Evolutionary conservation across 768 basidiomycete species (phyloP).

Genomic region (Chalciporus piperatus): DNA sequence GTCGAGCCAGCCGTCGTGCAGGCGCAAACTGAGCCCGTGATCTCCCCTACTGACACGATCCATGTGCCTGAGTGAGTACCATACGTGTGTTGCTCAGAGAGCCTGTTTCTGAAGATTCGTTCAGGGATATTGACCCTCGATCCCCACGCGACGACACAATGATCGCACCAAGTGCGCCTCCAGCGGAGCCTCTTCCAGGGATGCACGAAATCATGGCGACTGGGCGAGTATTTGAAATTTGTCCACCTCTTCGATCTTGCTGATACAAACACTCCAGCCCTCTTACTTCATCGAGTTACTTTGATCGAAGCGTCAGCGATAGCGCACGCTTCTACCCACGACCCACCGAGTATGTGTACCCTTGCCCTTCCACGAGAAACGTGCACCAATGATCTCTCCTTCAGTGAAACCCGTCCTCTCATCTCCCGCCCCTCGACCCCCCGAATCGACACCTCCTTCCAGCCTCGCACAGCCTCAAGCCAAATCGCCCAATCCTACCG

Average conservation of each 20-base stretch:
- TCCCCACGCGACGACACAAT: slow-evolving; percentile 32
- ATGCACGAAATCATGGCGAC: slow-evolving; percentile 34
- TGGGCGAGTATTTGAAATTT: slow-evolving; percentile 11
- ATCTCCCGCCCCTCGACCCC: slow-evolving; percentile 38
- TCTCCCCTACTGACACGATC: slow-evolving; percentile 29
- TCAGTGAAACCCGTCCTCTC: slow-evolving; percentile 55
- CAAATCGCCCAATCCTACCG: slow-evolving; percentile 26
- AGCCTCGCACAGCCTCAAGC: slow-evolving; percentile 16
- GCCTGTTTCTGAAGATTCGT: neutral
- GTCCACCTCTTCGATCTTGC: neutral
- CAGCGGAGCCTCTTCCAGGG: slow-evolving; percentile 28
- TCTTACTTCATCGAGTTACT: slow-evolving; percentile 12
- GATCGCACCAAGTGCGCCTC: slow-evolving; percentile 23
- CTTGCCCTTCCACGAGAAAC: neutral
- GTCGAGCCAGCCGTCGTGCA: slow-evolving; percentile 6
- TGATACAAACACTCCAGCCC: slow-evolving; percentile 11
- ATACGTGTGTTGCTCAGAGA: neutral
- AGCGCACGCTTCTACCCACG: slow-evolving; percentile 10
- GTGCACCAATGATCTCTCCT: neutral
- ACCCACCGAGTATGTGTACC: slow-evolving; percentile 25
- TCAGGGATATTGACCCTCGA: slow-evolving; percentile 26
- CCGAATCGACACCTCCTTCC: slow-evolving; percentile 24
- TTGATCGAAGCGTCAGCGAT: slow-evolving; percentile 18
- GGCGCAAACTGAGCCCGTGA: slow-evolving; percentile 8
- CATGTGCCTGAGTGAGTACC: slow-evolving; percentile 30